phyloP scores from a whole-genome alignment of 257 asterid genomes.

The Solanum tarapatanum region DNA sequence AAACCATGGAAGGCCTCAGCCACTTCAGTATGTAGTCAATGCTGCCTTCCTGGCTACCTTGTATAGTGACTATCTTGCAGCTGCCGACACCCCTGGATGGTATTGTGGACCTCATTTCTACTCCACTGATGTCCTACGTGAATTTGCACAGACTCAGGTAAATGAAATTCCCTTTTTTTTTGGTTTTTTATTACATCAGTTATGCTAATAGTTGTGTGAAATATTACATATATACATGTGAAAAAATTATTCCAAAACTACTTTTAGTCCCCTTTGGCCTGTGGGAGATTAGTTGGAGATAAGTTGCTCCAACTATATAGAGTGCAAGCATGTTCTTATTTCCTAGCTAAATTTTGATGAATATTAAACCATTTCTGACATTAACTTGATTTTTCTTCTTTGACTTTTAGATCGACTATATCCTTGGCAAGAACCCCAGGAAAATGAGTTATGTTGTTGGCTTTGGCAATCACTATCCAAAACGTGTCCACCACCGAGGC shows the following conservation, averaged over 20 bases:
- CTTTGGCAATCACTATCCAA: constrained; percentile 68
- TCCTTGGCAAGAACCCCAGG: constrained; percentile 87
- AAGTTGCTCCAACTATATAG: background rate
- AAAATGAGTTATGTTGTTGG: constrained; percentile 96
- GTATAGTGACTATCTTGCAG: constrained; percentile 80
- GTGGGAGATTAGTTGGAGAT: too few relatives aligned
- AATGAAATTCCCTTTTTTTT: background rate
- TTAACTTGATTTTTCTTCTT: background rate
- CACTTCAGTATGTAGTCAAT: constrained; percentile 88
- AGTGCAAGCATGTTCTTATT: background rate
- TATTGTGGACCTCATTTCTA: constrained; percentile 91
- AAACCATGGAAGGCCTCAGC: constrained; percentile 93
- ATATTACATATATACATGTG: background rate
- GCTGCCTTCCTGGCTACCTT: constrained; percentile 92
- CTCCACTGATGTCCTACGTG: constrained; percentile 59
- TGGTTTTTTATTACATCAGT: too few relatives aligned
- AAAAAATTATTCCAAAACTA: background rate
- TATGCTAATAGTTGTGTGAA: background rate
- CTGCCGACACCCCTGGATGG: constrained; percentile 97
- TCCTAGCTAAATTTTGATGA: background rate
- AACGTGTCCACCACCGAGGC: constrained; percentile 86
- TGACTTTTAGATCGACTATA: constrained; percentile 54
- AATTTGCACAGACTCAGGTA: constrained; percentile 91
- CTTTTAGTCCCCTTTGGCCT: background rate
- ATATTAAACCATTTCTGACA: background rate